Evolutionary conservation across 768 basidiomycete genomes (phyloP).

Genomic region (Hericium erinaceus): DNA sequence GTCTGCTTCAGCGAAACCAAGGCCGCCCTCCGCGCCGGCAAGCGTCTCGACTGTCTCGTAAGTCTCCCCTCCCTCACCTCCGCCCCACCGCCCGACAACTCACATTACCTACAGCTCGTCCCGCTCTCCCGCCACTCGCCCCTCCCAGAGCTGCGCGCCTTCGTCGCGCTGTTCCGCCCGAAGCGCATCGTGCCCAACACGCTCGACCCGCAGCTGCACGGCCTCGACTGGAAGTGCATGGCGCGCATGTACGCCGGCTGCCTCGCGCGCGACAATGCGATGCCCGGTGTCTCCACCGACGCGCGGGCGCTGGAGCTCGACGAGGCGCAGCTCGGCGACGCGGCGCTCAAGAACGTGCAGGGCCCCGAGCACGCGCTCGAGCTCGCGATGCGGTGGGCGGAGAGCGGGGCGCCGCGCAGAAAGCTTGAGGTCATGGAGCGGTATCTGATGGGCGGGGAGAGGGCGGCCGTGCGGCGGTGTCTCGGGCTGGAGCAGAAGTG

Average conservation of each 20-base stretch:
- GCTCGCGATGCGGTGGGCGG: slow-evolving; percentile 47
- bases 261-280: slow-evolving; percentile 28
- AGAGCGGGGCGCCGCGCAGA: slow-evolving; percentile 32
- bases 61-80: slow-evolving; percentile 12
- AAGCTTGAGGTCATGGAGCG: slow-evolving; percentile 36
- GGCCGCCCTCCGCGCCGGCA: slow-evolving; percentile 32
- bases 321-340: slow-evolving; percentile 30
- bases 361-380: slow-evolving; percentile 34
- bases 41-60: slow-evolving; percentile 57
- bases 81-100: background rate
- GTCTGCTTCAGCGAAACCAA: slow-evolving; percentile 35
- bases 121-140: slow-evolving; percentile 84
- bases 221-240: slow-evolving; percentile 68
- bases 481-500: background rate
- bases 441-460: slow-evolving; percentile 32
- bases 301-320: slow-evolving; percentile 8
- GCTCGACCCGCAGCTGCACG: slow-evolving; percentile 38
- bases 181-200: slow-evolving; percentile 74
- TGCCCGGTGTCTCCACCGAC: slow-evolving; percentile 11
- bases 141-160: slow-evolving; percentile 72
- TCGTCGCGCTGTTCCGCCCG: slow-evolving; percentile 80
- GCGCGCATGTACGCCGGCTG: slow-evolving; percentile 56
- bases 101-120: slow-evolving; percentile 43
- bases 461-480: slow-evolving; percentile 18
- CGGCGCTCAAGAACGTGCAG: slow-evolving; percentile 56